Evolutionary conservation across 768 basidiomycete species (phyloP), one percentile per base, ranked within the genome.

Genomic region (Leucogyrophana mollusca): DNA sequence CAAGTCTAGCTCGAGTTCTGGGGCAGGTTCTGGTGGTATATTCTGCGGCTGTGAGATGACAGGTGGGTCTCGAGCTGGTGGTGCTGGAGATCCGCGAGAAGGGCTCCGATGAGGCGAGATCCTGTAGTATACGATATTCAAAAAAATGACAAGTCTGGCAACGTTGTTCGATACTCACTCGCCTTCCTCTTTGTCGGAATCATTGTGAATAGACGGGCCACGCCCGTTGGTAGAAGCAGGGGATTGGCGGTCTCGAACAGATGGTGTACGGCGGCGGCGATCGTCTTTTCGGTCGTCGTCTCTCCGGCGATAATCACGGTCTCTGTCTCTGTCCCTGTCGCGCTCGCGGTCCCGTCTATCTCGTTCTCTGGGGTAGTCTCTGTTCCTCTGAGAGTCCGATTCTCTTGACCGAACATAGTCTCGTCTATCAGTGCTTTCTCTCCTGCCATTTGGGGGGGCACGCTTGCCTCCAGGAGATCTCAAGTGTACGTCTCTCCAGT

Each of bases 131-230:
- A 46, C 25, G 33, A 48, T 55, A 30, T 30, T 30, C 37, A 57
- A 44, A 51, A 32, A 41, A 37, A 43, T 24, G 40, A 53, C 46
- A 47, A 43, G 36, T 7, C 30, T 33, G 34, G 52, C 40, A 36
- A 27, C 38, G 34, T 45, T 42, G 51, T 42, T 38, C 18, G 9
- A 35, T 32, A 93, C 93, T 87, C 69, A 94, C 91, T 95, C 93
- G 75, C 89, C 92, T 76, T 94, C 93, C 71, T 93, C 89, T 62
- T 68, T 85, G 54, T 90, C 89, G 10, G 80, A 79, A 43, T 78
- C 77, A 10, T 64, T 54, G 6, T 47, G 60, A 9, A 32, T 34
- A 0, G 43, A 46, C 34, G 51, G 47, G 34, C 35, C 54, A 43
- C 49, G 57, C 25, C 68, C 61, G 35, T 64, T 57, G 17, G 55